Base-by-base conservation (phyloP, 1,139 yeast genomes). In the Yamadazyma conglobata region DNA sequence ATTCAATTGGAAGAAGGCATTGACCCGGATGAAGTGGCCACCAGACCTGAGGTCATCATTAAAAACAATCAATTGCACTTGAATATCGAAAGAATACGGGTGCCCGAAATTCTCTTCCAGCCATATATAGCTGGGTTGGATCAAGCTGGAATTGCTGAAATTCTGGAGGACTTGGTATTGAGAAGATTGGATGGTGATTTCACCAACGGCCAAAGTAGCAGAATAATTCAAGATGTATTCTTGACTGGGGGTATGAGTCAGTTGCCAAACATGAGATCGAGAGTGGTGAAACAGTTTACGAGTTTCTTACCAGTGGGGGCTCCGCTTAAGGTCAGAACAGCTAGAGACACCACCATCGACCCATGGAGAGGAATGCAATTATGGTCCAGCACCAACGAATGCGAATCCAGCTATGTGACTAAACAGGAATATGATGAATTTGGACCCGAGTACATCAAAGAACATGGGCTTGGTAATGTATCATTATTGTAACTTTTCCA, bases 91-190 rank as follows among this genome's bases (percentile, higher is more conserved):
- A 72, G 98, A 35, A 83, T 89, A 19, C 72, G 95, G 37, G 87
- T 89, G 2, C 96, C 97, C 0, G 99, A 93, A 56, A 80, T 89
- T 1, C 53, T 87, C 30, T 89, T 91, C 58, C 94, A 89, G 53
- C 98, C 99, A n/a, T 73, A 80, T 10, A 87, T 91, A 42, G 96
- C 95, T 0, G 98, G 98, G 10, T 64, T 88, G 19, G 98, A 93
- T 54, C 97, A 89, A 56, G 95, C 97, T 0, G 97, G 97, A 14
- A 67, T 93, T 9, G 54, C 74, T 12, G 98, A 93, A 55, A 58
- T 88, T 25, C 71, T 80, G 39, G 82, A 80, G 42, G 86, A 80
- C 39, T 68, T 87, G 10, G 50, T 89, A 5, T 50, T 73, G 28
- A 73, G 77, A 32, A 70, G 89, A 44, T 64, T 81, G 29, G 77